A percentile compares a stretch with the other conserved stretches of the same genome.
Evolutionary conservation across 345 rosid genomes (phyloP).

Genomic region (Acer saccharum): DNA sequence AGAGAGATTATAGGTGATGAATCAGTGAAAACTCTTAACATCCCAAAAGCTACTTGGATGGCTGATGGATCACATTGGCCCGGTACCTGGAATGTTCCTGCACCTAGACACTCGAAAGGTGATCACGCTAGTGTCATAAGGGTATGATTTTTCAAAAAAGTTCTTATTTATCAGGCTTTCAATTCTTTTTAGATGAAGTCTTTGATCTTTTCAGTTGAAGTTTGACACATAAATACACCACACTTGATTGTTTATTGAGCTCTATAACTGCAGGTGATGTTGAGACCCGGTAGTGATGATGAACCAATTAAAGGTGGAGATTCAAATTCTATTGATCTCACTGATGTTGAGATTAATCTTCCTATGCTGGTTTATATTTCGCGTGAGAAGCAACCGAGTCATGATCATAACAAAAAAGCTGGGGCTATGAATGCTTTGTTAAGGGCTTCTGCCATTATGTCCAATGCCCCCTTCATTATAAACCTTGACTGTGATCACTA

Average conservation of each 20-base stretch:
- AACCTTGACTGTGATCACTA: constrained; percentile 36
- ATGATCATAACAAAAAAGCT: constrained; percentile 37
- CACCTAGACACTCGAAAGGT: constrained; percentile 30
- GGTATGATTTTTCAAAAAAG: constrained; percentile 17
- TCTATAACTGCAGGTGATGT: constrained; percentile 25
- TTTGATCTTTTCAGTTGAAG: background rate
- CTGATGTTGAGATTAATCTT: constrained; percentile 29
- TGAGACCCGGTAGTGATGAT: constrained; percentile 29
- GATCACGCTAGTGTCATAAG: constrained; percentile 42
- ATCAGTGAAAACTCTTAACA: constrained; percentile 22
- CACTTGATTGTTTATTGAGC: background rate
- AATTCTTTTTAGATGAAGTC: background rate
- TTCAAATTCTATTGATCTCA: constrained; percentile 19
- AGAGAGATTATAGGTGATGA: constrained; percentile 14
- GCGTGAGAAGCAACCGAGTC: constrained; percentile 32
- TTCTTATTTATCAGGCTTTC: background rate
- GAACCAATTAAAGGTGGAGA: constrained; percentile 26
- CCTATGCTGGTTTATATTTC: constrained; percentile 37
- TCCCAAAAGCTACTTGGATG: constrained; percentile 44
- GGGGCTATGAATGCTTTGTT: constrained; percentile 41
- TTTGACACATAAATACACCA: background rate
- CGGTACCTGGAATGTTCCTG: constrained; percentile 31
- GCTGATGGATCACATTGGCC: constrained; percentile 44
- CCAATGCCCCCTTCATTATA: constrained; percentile 32
- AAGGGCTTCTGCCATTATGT: constrained; percentile 29